Base-by-base conservation (phyloP, 345 rosid species). In the Mallotus nudiflorus region DNA sequence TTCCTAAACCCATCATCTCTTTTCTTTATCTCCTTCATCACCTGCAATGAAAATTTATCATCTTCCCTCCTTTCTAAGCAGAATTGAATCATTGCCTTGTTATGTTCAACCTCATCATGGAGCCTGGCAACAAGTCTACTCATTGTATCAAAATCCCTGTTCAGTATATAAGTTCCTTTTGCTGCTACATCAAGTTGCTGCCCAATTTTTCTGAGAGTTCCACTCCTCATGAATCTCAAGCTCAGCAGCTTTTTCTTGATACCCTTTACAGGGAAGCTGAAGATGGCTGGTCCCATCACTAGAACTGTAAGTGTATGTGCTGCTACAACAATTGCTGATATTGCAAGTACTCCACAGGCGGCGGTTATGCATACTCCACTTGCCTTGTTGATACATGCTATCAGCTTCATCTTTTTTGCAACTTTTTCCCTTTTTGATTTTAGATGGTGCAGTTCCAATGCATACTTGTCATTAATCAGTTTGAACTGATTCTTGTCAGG, bases 21-120 rank as follows among this genome's bases (percentile, higher is more conserved):
- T 66, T 78, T 84, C 76, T 75, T 75, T 9, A 84, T 35, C 76
- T 82, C 84, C 52, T 80, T 71, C 67, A 80, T 74, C 31, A 78
- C 73, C 35, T 80, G 80, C 68, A 68, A 3, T 15, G 33, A 65
- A 51, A 75, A 66, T 48, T 13, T 74, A 42, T 73, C 72, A 42
- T 73, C 71, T 40, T 79, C 78, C 35, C 45, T 59, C 16, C 74
- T 82, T 16, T 73, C 78, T 82, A 82, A 75, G 50, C 76, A 82
- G 15, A 78, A 66, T 19, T 65, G 50, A 24, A 80, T 63, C 76
- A 84, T 73, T 53, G 49, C 81, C 73, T 73, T 82, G 45, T 60
- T 80, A 64, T 80, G 80, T 35, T 85, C 84, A 49, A 85, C 82
- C 37, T 85, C 88, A 54, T 85, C 81, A 8, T 82, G 77, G n/a